Evolutionary conservation across 352 stramenopile species (phyloP), one percentile per base, ranked within the genome.

Genomic region (Pythium angustatum): DNA sequence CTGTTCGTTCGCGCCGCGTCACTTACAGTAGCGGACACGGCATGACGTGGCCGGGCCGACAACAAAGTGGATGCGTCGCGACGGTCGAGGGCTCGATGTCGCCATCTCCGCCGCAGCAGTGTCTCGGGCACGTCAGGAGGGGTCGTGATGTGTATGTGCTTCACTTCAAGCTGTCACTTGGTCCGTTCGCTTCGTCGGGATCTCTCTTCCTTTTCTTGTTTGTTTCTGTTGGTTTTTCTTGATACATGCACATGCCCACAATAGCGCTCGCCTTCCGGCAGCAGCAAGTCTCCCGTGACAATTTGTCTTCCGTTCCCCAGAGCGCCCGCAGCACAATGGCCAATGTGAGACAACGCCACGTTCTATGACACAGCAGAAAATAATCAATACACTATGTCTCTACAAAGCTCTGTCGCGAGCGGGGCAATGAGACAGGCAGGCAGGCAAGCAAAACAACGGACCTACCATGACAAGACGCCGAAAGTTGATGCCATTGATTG

Each of bases 401-500:
- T 60, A 62, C 54, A 62, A 38, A 62, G 40, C 21, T 53, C 33
- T 54, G 52, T 30, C 38, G 19, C 49, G 31, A n/a, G n/a, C n/a
- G n/a, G n/a, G n/a, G n/a, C n/a, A n/a, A n/a, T n/a, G n/a, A n/a
- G n/a, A n/a, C 48, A 54, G 58, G 49, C 49, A 56, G 49, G 58
- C 58, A 65, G 58, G 48, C 58, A 65, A 62, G 64, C 48, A 52
- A 62, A 48, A 67, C 33, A 70, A 38, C 67, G 55, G 60, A 70
- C 67, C 33, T 67, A 69, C 62, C 67, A 68, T 74, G 57, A 66
- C 47, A 61, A 70, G 61, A 69, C 64, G 67, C 56, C 62, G 47
- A 74, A 66, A 64, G 63, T 69, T 63, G 60, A 67, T 67, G 67
- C 67, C 61, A 71, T 69, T 62, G 62, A 67, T 60, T 67, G 57